Evolutionary conservation across 495 filamentous ascomycete genomes (phyloP).

Genomic region (Penicillium pulvis): DNA sequence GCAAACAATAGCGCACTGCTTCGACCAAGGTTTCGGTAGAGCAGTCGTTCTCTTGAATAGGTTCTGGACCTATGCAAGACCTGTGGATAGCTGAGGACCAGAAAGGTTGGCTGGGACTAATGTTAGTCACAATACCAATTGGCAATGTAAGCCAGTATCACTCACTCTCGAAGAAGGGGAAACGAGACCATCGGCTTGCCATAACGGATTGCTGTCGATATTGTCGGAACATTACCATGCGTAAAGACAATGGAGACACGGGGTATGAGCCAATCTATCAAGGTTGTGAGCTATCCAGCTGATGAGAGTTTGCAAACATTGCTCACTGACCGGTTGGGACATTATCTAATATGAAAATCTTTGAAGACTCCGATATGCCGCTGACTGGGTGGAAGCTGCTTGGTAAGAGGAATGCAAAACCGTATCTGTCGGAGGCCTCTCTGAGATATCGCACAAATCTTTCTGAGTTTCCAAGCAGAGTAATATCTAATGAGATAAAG

Average conservation of each 20-base stretch:
- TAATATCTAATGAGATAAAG: background rate
- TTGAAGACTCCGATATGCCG: background rate
- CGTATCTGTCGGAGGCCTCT: background rate
- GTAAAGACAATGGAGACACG: background rate
- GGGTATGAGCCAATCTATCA: background rate
- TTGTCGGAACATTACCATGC: background rate
- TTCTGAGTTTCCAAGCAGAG: background rate
- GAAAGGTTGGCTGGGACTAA: background rate
- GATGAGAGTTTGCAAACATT: background rate
- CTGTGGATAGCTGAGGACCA: background rate
- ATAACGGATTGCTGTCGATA: background rate
- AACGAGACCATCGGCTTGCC: constrained; percentile 7
- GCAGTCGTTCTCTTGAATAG: background rate
- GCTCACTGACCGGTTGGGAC: background rate
- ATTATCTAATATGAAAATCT: background rate
- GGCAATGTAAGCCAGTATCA: background rate
- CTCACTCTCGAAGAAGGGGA: constrained; percentile 8
- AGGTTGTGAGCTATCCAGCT: background rate
- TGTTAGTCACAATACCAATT: background rate
- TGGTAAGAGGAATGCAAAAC: background rate
- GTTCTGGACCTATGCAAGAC: background rate
- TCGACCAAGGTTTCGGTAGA: background rate
- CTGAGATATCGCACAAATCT: background rate
- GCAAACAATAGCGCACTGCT: background rate
- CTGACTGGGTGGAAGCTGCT: background rate